phyloP scores from a whole-genome alignment of 495 filamentous ascomycete species.

The Penicillium goetzii region DNA sequence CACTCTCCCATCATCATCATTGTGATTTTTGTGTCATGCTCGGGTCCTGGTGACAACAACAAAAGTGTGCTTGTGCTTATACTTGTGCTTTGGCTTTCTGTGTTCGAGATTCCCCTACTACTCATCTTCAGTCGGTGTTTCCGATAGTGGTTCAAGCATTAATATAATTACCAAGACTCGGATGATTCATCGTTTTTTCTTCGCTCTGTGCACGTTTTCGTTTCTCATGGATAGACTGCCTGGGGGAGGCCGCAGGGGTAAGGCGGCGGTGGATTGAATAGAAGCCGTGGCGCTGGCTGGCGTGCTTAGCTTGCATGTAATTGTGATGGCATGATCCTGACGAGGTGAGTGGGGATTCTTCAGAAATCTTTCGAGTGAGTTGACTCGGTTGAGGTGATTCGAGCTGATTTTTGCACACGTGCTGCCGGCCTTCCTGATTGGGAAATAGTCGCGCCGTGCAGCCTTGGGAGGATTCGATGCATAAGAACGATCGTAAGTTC shows the following conservation, averaged over 20 bases:
- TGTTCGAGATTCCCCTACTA: conserved; percentile 23
- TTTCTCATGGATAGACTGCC: not conserved
- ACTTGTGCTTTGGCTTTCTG: conserved; percentile 18
- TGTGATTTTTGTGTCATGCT: conserved; percentile 12
- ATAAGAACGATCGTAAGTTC: not conserved
- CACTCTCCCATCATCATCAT: conserved; percentile 25
- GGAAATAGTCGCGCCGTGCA: not conserved
- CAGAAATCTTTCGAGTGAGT: not conserved
- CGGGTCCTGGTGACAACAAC: conserved; percentile 35
- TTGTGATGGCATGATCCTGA: not conserved
- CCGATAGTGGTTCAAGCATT: conserved; percentile 31
- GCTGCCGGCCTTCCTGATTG: not conserved
- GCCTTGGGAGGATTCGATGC: not conserved
- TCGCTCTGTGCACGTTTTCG: not conserved
- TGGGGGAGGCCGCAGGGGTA: not conserved
- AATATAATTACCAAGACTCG: conserved; percentile 38
- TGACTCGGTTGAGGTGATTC: not conserved
- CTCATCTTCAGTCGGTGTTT: not conserved
- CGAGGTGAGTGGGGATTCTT: not conserved
- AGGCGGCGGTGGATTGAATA: not conserved
- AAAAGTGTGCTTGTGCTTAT: conserved; percentile 27
- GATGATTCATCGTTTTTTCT: conserved; percentile 16
- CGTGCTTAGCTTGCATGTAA: not conserved
- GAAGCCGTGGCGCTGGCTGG: not conserved
- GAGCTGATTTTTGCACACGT: not conserved